Conservation (phyloP, 805 yeast species). For the Saturnispora mendoncae region DNA sequence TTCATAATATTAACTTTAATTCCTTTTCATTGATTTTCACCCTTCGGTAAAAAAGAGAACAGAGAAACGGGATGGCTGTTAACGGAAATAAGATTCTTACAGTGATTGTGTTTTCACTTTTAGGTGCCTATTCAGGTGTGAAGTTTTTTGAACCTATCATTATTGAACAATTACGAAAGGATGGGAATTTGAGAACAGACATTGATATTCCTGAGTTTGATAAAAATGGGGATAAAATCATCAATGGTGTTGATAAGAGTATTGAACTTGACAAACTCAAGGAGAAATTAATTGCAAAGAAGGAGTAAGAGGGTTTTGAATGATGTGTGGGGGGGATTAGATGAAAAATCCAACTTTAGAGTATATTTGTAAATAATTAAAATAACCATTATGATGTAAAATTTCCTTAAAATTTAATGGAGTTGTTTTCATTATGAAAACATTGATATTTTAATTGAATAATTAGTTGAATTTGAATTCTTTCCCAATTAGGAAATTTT, state of each 20-base stretch:
- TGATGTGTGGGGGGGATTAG: not conserved
- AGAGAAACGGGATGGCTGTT: constrained; percentile 6
- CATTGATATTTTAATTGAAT: no score
- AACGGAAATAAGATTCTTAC: constrained; percentile 18
- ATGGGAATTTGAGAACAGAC: constrained; percentile 56
- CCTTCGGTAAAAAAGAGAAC: not conserved
- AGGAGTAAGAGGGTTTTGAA: constrained; percentile 9
- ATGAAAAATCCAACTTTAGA: not conserved
- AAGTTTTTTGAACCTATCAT: constrained; percentile 69
- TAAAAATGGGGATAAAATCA: constrained; percentile 30
- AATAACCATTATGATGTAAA: not conserved
- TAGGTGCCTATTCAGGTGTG: constrained; percentile 46
- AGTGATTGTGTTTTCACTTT: constrained; percentile 22
- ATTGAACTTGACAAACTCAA: constrained; percentile 19
- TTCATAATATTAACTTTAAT: not conserved
- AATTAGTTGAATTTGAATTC: not conserved
- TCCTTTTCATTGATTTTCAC: no score
- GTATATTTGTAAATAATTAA: not conserved
- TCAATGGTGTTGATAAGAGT: constrained; percentile 19
- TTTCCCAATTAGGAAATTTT: constrained; percentile 5
- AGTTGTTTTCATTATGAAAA: no score
- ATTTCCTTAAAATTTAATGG: not conserved
- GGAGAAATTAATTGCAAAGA: constrained; percentile 15
- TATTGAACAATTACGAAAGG: constrained; percentile 55
- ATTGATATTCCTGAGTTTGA: constrained; percentile 48